Conservation (phyloP, 2,329 filamentous ascomycete genomes). For the Arthrobotrys iridis region DNA sequence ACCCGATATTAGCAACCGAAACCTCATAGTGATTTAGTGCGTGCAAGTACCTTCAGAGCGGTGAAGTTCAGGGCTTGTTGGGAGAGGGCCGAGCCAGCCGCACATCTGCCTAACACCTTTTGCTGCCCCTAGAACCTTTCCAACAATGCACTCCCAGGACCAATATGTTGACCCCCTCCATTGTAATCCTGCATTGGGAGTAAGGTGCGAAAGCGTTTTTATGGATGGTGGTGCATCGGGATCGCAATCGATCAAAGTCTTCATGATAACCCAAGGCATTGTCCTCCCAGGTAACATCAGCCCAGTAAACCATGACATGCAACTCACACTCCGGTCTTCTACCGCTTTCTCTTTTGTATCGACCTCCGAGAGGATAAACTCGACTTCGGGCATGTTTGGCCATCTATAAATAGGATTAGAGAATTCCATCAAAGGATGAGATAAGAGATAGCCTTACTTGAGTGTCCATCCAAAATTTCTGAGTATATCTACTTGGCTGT, state of each 20-base stretch:
- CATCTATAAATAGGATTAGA: conserved; percentile 62
- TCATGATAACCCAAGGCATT: conserved; percentile 81
- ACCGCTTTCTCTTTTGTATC: conserved; percentile 66
- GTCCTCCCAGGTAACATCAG: conserved; percentile 76
- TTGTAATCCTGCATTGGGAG: conserved; percentile 77
- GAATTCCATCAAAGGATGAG: not conserved
- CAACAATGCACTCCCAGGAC: conserved; percentile 76
- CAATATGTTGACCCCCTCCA: conserved; percentile 82
- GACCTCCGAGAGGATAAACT: conserved; percentile 71
- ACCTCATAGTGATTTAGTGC: not conserved
- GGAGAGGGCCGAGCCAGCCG: conserved; percentile 78
- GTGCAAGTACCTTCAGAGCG: conserved; percentile 70
- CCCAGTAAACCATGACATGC: conserved; percentile 80
- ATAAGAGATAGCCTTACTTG: conserved; percentile 63
- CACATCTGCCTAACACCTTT: conserved; percentile 76
- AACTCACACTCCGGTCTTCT: conserved; percentile 73
- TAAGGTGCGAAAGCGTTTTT: conserved; percentile 73
- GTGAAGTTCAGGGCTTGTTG: conserved; percentile 73
- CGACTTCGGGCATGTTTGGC: conserved; percentile 75
- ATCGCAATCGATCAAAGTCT: conserved; percentile 78
- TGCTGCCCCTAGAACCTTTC: conserved; percentile 74
- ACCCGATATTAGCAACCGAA: conserved; percentile 8
- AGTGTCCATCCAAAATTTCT: conserved; percentile 75
- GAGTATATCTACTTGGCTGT: conserved; percentile 74
- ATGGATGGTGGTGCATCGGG: conserved; percentile 74